These are phyloP conservation scores for Ogataea chonburiensis DNA, from an alignment of 805 yeast species.

Conservation along the genomic window DNA sequence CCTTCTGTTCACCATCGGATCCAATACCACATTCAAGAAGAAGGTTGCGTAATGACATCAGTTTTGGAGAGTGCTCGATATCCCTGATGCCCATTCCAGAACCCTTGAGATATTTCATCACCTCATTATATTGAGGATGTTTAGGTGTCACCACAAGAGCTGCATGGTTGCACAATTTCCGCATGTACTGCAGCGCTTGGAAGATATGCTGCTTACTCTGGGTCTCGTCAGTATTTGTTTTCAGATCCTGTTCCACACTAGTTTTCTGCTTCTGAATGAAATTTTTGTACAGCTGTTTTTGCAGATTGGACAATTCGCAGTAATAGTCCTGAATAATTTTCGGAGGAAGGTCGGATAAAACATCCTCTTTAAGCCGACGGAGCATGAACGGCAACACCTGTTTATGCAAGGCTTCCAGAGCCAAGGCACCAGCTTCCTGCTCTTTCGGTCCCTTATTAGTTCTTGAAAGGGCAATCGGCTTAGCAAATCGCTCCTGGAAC, in stretches of 20 bases:
- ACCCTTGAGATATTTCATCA: conserved; percentile 55
- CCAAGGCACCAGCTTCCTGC: conserved; percentile 96
- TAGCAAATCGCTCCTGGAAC: conserved; percentile 94
- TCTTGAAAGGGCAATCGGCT: conserved; percentile 93
- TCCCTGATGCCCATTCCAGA: conserved; percentile 63
- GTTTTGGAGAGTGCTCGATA: conserved; percentile 86
- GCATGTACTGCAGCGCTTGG: conserved; percentile 96
- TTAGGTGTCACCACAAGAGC: conserved; percentile 77
- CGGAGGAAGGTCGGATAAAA: conserved; percentile 93
- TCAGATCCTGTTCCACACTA: conserved; percentile 63
- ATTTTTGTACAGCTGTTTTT: conserved; percentile 81
- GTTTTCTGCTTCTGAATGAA: conserved; percentile 84
- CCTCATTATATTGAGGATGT: conserved; percentile 79
- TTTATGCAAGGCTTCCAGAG: conserved; percentile 92
- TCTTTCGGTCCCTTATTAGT: conserved; percentile 88
- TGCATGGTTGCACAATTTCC: conserved; percentile 96
- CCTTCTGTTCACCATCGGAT: conserved; percentile 29
- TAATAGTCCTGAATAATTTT: conserved; percentile 97
- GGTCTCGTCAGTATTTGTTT: conserved; percentile 33
- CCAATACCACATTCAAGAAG: conserved; percentile 94
- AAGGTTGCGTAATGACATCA: conserved; percentile 75
- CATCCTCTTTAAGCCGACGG: conserved; percentile 95
- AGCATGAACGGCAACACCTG: conserved; percentile 96
- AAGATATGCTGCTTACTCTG: conserved; percentile 82
- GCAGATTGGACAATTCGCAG: conserved; percentile 91